phyloP scores from a whole-genome alignment of 1,284 basidiomycete species.

The Microbotryomycetes sp. region DNA sequence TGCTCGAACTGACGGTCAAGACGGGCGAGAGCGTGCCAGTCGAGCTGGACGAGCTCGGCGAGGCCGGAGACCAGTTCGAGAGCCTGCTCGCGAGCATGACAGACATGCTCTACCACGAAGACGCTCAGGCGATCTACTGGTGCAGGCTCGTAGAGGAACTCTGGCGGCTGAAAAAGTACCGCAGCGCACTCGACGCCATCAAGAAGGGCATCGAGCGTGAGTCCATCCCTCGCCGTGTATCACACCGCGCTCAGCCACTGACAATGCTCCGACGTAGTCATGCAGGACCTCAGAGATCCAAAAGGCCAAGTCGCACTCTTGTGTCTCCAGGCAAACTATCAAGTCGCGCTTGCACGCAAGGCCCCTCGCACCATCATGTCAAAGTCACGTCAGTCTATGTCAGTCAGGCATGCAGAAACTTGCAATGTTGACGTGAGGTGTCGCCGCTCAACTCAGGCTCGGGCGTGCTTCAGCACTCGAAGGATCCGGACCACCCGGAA shows the following conservation, averaged over 20 bases:
- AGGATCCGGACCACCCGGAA: slow-evolving; percentile 26
- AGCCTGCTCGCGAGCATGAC: slow-evolving; percentile 62
- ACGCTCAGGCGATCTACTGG: slow-evolving; percentile 64
- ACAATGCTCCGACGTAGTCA: not conserved
- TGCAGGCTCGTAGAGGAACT: slow-evolving; percentile 67
- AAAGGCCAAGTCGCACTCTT: slow-evolving; percentile 52
- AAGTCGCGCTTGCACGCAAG: slow-evolving; percentile 63
- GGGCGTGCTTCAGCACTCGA: slow-evolving; percentile 1
- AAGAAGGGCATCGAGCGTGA: slow-evolving; percentile 40
- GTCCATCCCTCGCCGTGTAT: slow-evolving; percentile 11
- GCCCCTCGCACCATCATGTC: slow-evolving; percentile 70
- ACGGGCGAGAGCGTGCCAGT: slow-evolving; percentile 59
- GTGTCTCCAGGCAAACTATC: slow-evolving; percentile 71
- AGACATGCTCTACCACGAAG: slow-evolving; percentile 60
- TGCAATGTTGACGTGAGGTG: too few relatives aligned
- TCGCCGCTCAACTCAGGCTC: too few relatives aligned
- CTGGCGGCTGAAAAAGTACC: slow-evolving; percentile 59
- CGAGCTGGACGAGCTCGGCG: slow-evolving; percentile 59
- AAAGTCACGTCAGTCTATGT: slow-evolving; percentile 57
- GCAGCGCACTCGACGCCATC: slow-evolving; percentile 55
- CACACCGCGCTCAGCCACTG: not conserved
- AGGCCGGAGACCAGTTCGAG: slow-evolving; percentile 50
- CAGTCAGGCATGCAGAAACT: too few relatives aligned
- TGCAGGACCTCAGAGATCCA: slow-evolving; percentile 33
- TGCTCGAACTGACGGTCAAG: slow-evolving; percentile 12